Base-by-base conservation (phyloP, 2,329 filamentous ascomycete genomes). In the Paecilomyces variotii region DNA sequence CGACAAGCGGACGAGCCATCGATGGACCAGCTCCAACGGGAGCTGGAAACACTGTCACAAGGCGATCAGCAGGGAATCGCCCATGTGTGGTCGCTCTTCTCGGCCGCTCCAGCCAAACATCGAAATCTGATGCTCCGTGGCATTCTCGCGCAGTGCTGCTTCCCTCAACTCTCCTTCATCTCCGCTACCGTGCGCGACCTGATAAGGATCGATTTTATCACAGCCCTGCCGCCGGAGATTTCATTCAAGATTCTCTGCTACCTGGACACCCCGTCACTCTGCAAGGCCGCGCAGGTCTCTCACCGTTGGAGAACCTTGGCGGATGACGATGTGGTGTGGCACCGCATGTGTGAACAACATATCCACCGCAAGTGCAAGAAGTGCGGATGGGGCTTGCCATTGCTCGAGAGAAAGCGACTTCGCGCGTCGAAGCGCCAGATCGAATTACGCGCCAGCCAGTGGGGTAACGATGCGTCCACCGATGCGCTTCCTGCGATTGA, bases 311-410 rank as follows among this genome's bases (percentile, higher is more conserved):
- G 90, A 62, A 84, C 84, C 59, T 79, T 99, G 49, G 93, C 94
- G n/a, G 94, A 97, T 67, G 93, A 97, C 70, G 93, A 99, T 72
- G 89, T 96, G 7, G 93, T 99, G 3, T 99, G 94, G 94, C 90
- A 97, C 70, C 89, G 88, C 63, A 97, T 97, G 92, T 99, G 94
- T 71, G 91, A 96, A 74, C 93, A 97, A 71, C 92, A 96, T 73
- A 95, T 97, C 66, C 90, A 95, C 71, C 82, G 91, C 61, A 96
- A 96, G 71, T 97, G 92, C 73, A 92, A 87, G 60, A 96, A 94
- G 71, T 99, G 94, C 70, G 93, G 94, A 26, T 97, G 92, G 91
- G 94, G 94, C 2, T 76, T 99, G 60, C 94, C 94, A 14, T 77
- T 96, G 58, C 78, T 99, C 55, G 94, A 99, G 70, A 84, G 91